Evolutionary conservation across 108 stramenopile species (phyloP), one percentile per base, ranked within the genome.

Genomic region (Cyclotella cryptica): DNA sequence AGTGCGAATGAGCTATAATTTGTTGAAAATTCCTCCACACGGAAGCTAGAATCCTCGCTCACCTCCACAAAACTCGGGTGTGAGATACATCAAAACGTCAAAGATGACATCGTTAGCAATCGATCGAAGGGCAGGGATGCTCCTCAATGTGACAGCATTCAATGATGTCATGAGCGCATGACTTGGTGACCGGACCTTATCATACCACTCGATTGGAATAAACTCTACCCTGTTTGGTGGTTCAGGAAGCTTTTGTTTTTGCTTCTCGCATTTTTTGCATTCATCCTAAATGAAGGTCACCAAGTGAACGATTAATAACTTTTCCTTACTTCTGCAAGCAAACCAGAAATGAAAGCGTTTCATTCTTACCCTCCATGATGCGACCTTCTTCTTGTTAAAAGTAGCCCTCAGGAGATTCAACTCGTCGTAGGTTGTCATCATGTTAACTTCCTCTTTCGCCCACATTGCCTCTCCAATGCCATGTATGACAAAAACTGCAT

Each of bases 401-500:
- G 67, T 78, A 22, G 72, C 26, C 58, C 92, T 79, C 26, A 88
- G 43, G 21, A 69, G 30, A 53, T 89, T 77, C 63, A 88, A 55
- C 46, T 79, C 83, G 45, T 94, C 86, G 12, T 79, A 54, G 58
- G 90, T 77, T 7, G 79, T 78, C 24, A 85, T 46, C 42, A 85
- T 72, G 35, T 54, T 74, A 15, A 86, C 75, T 27, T 91, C 89
- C 30, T 89, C 86, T 27, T 66, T 77, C 12, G 53, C 71, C 83
- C 86, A 96, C 81, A 90, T 83, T 70, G 89, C 84, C 51, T 97
- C 93, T 6, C 97, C 97, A 72, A 97, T 94, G 14, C 97, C 97
- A 72, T 97, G 97, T 18, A 97, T 85, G 6, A 96, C 92, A 78
- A 96, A 97, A 26, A 93, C 66, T 11, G 92, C 81, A 77, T 97